phyloP scores from a whole-genome alignment of 2,329 filamentous ascomycete species.

The Chrysosphaeria jannelii region DNA sequence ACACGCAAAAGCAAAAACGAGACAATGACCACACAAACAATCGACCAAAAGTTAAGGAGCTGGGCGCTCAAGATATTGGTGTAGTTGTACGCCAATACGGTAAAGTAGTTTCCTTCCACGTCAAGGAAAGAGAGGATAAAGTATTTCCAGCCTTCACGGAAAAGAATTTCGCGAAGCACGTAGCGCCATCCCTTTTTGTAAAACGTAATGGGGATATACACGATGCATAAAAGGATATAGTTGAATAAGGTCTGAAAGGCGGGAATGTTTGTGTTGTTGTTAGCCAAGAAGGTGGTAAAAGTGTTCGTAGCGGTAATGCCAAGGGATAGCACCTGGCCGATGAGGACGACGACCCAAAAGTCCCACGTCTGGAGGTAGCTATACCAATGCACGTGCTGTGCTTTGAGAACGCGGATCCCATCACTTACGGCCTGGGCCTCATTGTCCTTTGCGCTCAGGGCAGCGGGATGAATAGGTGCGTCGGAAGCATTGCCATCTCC shows the following conservation, averaged over 20 bases:
- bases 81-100: constrained; percentile 74
- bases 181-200: constrained; percentile 48
- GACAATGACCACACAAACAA: constrained; percentile 65
- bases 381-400: constrained; percentile 25
- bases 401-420: constrained; percentile 24
- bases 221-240: constrained; percentile 53
- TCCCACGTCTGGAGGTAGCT: constrained; percentile 57
- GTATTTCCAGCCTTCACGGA: constrained; percentile 69
- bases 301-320: constrained; percentile 87
- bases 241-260: constrained; percentile 93
- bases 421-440: constrained; percentile 16
- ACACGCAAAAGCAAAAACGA: constrained; percentile 63
- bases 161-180: constrained; percentile 28
- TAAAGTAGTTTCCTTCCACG: constrained; percentile 94
- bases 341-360: constrained; percentile 56
- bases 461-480: constrained; percentile 4
- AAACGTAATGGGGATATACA: constrained; percentile 58
- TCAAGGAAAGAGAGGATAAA: constrained; percentile 79
- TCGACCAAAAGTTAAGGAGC: constrained; percentile 96
- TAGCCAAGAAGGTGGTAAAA: constrained; percentile 44
- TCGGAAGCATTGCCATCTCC: background rate
- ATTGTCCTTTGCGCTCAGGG: constrained; percentile 5
- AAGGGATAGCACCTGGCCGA: constrained; percentile 64
- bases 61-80: constrained; percentile 82
- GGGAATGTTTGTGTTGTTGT: constrained; percentile 45